Conservation (phyloP, 805 yeast species). For the Clavispora vitiphila region DNA sequence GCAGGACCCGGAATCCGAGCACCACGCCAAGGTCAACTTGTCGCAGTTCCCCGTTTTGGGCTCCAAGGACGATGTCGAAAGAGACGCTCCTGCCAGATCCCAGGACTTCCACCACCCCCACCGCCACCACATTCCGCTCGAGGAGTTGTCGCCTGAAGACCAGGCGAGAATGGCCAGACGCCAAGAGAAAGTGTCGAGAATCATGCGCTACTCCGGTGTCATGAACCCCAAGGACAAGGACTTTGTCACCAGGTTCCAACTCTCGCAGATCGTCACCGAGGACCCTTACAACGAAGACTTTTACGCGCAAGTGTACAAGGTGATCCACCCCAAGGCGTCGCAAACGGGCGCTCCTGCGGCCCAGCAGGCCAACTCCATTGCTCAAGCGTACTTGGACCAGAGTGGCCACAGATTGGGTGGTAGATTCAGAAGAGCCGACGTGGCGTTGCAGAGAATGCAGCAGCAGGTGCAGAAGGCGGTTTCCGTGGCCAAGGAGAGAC, state of each 20-base stretch:
- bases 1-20: too few relatives aligned
- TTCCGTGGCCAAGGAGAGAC: constrained; percentile 86
- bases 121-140: constrained; percentile 14
- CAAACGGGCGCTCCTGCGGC: constrained; percentile 22
- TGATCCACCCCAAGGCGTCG: constrained; percentile 36
- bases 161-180: constrained; percentile 61
- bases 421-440: constrained; percentile 75
- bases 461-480: constrained; percentile 97
- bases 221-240: constrained; percentile 98
- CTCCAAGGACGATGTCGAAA: constrained; percentile 28
- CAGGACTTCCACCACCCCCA: constrained; percentile 15
- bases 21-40: constrained; percentile 26
- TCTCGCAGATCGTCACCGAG: constrained; percentile 92
- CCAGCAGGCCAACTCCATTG: constrained; percentile 72
- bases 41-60: constrained; percentile 57
- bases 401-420: constrained; percentile 90
- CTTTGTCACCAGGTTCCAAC: constrained; percentile 88
- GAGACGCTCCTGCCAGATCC: constrained; percentile 7
- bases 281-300: constrained; percentile 97
- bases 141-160: constrained; percentile 63
- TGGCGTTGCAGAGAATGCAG: constrained; percentile 95
- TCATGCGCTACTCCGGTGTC: constrained; percentile 80
- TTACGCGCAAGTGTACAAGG: constrained; percentile 86
- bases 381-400: constrained; percentile 85
- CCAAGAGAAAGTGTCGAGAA: constrained; percentile 70